These are phyloP conservation scores for Favolaschia claudopus DNA, from an alignment of 768 basidiomycete species.

Conservation along the genomic window DNA sequence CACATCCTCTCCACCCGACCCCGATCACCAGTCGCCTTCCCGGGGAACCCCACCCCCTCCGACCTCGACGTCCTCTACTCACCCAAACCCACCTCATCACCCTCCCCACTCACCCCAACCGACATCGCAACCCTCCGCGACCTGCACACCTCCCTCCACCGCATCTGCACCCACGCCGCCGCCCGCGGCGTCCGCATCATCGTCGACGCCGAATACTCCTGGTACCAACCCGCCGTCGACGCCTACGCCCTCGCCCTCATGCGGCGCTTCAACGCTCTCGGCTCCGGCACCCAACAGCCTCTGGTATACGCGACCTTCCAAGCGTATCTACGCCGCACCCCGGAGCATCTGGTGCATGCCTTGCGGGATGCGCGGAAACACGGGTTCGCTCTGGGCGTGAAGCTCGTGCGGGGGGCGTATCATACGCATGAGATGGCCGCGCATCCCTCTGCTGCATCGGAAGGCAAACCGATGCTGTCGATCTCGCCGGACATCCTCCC, in stretches of 20 bases:
- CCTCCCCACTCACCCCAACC: conserved; percentile 49
- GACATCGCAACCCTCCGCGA: conserved; percentile 70
- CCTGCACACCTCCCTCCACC: conserved; percentile 66
- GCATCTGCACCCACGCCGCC: conserved; percentile 71
- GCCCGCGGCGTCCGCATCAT: conserved; percentile 72
- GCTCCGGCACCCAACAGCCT: conserved; percentile 52
- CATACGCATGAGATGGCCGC: conserved; percentile 76
- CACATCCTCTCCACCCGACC: conserved; percentile 57
- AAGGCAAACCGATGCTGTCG: conserved; percentile 41
- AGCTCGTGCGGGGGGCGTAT: conserved; percentile 94
- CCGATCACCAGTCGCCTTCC: conserved; percentile 56
- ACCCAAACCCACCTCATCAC: no score
- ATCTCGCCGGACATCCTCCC: conserved; percentile 66
- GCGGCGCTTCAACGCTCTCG: conserved; percentile 73
- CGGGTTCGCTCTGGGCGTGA: conserved; percentile 83
- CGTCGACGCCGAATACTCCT: conserved; percentile 89
- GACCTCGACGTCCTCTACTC: conserved; percentile 63
- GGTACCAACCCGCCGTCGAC: conserved; percentile 87
- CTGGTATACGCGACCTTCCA: conserved; percentile 89
- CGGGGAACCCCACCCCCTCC: conserved; percentile 66
- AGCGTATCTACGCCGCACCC: conserved; percentile 84
- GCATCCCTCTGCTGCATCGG: conserved; percentile 37
- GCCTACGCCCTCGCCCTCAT: conserved; percentile 78
- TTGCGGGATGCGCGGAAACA: conserved; percentile 69
- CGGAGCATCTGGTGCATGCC: conserved; percentile 69